Percentiles rank a stretch among this genome's conserved stretches.
Evolutionary conservation across 164 flowering plant species (phyloP).

Genomic region (Annona squamosa): DNA sequence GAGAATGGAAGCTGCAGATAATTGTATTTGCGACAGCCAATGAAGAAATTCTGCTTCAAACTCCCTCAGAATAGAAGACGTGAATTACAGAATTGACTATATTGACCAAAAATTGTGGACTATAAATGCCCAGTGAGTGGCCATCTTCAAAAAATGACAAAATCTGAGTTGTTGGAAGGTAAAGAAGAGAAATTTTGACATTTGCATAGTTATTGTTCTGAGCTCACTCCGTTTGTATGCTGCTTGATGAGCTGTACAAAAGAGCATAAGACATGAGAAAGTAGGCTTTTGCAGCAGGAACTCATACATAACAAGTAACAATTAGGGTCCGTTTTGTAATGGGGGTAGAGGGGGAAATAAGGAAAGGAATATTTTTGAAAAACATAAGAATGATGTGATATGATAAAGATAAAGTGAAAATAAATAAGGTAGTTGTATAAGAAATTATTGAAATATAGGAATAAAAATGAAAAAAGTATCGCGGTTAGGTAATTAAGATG

Average conservation of each 20-base stretch:
- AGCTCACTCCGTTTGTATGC: conserved; percentile 28
- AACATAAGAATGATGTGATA: too few relatives aligned
- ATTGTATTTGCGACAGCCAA: not conserved
- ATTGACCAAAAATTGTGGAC: conserved; percentile 11
- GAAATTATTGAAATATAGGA: too few relatives aligned
- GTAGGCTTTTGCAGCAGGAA: not conserved
- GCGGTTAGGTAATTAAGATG: too few relatives aligned
- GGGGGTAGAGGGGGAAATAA: too few relatives aligned
- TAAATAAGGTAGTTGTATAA: too few relatives aligned
- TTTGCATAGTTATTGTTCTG: conserved; percentile 19
- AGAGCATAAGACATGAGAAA: conserved; percentile 9
- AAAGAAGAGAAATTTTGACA: conserved; percentile 6
- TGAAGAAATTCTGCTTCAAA: conserved; percentile 14
- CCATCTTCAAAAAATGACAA: conserved; percentile 6
- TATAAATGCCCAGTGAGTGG: conserved; percentile 6
- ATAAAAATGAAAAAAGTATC: too few relatives aligned
- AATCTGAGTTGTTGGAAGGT: conserved; percentile 3
- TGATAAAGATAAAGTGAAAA: too few relatives aligned
- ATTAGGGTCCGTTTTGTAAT: too few relatives aligned
- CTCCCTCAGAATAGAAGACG: conserved; percentile 14
- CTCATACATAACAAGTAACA: not conserved
- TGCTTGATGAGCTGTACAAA: conserved; percentile 44
- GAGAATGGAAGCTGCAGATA: conserved; percentile 11
- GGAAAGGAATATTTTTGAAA: too few relatives aligned
- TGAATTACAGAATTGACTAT: conserved; percentile 6